Evolutionary conservation across 2,329 filamentous ascomycete species (phyloP), one percentile per base, ranked within the genome.

Genomic region (Monosporascus sp.): DNA sequence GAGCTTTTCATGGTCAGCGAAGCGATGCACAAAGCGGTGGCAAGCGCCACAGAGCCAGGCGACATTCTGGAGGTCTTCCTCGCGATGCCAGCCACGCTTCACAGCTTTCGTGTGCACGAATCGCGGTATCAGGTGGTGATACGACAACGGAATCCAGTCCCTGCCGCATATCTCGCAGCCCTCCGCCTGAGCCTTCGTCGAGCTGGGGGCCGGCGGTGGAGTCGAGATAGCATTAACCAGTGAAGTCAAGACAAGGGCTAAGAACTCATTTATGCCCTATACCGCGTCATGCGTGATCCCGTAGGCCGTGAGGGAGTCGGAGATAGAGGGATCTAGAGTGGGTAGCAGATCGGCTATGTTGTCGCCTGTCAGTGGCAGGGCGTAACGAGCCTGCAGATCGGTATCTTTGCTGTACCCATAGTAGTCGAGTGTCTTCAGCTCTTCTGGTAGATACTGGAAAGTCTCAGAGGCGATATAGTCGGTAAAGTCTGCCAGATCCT

Each of bases 11-110:
- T 94, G 90, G 5, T 73, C 77, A 36, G 83, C 86, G 65, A 91
- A 82, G 40, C 83, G 75, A 74, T 95, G 91, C 67, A 95, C 89
- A 66, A 90, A 91, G 43, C 80, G 83, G 74, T 96, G 91, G 64
- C 91, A 96, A 2, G 90, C 87, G 49, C 90, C 78, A 70, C 91
- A 95, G 60, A 96, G 71, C 90, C 90, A 95, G 14, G 91, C 90
- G 20, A 94, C 91, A 66, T 85, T 91, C 63, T 89, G 84, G 69
- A 95, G 68, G 71, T 85, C 82, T 68, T 89, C 88, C 57, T 84
- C 82, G 3, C 80, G 79, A 73, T 92, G 88, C 90, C 90, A 95
- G 1, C 87, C 87, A 43, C 89, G 77, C 75, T 88, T 90, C 40
- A 90, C 68, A 3, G 82, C 89, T 66, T 91, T 90, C 7, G 81